phyloP scores from a whole-genome alignment of 1,284 basidiomycete species.

The Amylostereum areolatum region DNA sequence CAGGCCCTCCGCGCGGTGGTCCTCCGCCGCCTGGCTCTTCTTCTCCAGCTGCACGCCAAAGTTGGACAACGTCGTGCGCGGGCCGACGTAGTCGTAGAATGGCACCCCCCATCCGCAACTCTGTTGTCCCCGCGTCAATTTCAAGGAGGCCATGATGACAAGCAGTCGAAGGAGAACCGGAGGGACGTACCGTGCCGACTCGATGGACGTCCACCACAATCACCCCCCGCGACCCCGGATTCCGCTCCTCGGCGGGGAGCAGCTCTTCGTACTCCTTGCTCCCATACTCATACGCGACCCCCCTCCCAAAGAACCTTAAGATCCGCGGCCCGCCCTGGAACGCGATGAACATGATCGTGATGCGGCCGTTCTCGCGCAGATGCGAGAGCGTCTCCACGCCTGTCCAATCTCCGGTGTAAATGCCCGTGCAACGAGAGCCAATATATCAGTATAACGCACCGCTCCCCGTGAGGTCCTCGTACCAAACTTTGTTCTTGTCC shows the following conservation, averaged over 20 bases:
- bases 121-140: conserved; percentile 20
- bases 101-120: conserved; percentile 52
- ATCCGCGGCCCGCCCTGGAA: conserved; percentile 51
- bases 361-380: conserved; percentile 50
- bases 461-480: conserved; percentile 50
- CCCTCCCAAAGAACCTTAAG: conserved; percentile 44
- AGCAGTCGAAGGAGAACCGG: neutral
- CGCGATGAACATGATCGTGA: conserved; percentile 50
- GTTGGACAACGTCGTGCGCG: conserved; percentile 35
- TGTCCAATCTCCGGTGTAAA: conserved; percentile 12
- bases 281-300: conserved; percentile 45
- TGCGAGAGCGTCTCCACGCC: conserved; percentile 53
- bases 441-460: conserved; percentile 27
- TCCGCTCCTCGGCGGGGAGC: conserved; percentile 35
- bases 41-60: conserved; percentile 24
- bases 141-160: no score
- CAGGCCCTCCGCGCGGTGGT: no score
- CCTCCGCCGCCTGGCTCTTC: conserved; percentile 22
- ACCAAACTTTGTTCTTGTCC: conserved; percentile 43
- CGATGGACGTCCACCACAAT: conserved; percentile 47
- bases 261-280: conserved; percentile 41
- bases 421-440: no score
- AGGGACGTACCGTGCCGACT: conserved; percentile 41
- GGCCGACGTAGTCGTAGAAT: conserved; percentile 38
- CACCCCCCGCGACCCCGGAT: conserved; percentile 45